Percentiles rank a stretch among this genome's conserved stretches.
Evolutionary conservation across 495 filamentous ascomycete genomes (phyloP).

Genomic region (Hapsidospora chrysogenum): DNA sequence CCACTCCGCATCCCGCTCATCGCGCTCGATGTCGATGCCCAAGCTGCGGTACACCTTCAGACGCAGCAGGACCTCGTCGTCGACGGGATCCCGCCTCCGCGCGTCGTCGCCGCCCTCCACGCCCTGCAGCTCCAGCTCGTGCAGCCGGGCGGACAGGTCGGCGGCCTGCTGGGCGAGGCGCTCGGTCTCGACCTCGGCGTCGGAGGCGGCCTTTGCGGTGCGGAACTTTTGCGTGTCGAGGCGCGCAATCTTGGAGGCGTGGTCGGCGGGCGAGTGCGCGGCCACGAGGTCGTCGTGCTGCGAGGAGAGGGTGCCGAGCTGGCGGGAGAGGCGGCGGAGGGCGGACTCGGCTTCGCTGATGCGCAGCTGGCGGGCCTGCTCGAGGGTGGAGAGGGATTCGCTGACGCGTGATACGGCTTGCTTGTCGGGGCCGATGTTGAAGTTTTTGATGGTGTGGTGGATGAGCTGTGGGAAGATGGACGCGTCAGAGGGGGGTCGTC

Average conservation of each 20-base stretch:
- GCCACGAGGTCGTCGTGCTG: conserved; percentile 57
- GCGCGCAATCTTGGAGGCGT: conserved; percentile 65
- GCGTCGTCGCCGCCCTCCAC: conserved; percentile 33
- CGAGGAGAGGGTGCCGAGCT: conserved; percentile 45
- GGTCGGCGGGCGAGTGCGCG: conserved; percentile 53
- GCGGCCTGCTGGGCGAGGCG: conserved; percentile 67
- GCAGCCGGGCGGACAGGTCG: conserved; percentile 54
- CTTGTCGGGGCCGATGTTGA: conserved; percentile 83
- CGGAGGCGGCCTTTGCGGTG: conserved; percentile 70
- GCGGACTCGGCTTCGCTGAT: conserved; percentile 53
- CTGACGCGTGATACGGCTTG: conserved; percentile 71
- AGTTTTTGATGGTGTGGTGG: conserved; percentile 76
- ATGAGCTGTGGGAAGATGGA: conserved; percentile 69
- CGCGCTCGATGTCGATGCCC: conserved; percentile 76
- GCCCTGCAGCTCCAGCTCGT: conserved; percentile 73
- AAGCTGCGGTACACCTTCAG: conserved; percentile 83
- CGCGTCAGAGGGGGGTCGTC: conserved; percentile 6
- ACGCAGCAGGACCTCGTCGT: conserved; percentile 45
- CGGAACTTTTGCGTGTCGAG: conserved; percentile 91
- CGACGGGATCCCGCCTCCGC: conserved; percentile 18
- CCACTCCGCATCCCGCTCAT: conserved; percentile 51
- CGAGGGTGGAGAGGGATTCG: conserved; percentile 62
- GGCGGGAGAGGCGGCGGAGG: conserved; percentile 58
- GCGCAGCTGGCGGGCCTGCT: conserved; percentile 60
- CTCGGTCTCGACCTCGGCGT: conserved; percentile 85